Conservation (phyloP, 495 filamentous ascomycete species). For the Zalerion maritima region DNA sequence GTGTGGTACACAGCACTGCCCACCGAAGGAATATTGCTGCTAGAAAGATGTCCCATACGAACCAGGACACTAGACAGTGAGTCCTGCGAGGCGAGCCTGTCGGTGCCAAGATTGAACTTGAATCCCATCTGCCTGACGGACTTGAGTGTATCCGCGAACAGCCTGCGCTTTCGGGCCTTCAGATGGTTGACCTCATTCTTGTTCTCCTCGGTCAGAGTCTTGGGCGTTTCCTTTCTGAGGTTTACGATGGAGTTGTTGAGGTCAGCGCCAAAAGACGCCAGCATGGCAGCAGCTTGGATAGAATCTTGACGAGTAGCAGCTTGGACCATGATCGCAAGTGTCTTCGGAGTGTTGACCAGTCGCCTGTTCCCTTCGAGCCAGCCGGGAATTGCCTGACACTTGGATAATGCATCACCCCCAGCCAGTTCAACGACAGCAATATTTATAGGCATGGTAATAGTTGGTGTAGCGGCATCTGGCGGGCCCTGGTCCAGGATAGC, state of each 20-base stretch:
- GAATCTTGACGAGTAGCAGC: constrained; percentile 34
- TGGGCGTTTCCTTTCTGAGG: constrained; percentile 68
- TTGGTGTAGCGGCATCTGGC: constrained; percentile 28
- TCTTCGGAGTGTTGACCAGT: constrained; percentile 52
- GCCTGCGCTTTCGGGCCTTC: constrained; percentile 77
- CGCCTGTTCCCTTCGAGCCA: constrained; percentile 52
- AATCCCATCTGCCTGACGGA: constrained; percentile 77
- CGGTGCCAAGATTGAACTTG: constrained; percentile 56
- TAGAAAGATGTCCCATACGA: no score
- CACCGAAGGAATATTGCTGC: no score
- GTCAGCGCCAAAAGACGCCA: constrained; percentile 51
- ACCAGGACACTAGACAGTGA: constrained; percentile 53
- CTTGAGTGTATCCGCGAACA: constrained; percentile 77
- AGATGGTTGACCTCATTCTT: constrained; percentile 69
- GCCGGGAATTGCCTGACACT: constrained; percentile 24
- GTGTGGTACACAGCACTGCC: constrained; percentile 54
- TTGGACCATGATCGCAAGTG: constrained; percentile 47
- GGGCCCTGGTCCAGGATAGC: constrained; percentile 49
- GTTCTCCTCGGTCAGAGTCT: constrained; percentile 63
- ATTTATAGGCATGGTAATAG: constrained; percentile 10
- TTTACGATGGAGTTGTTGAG: constrained; percentile 52
- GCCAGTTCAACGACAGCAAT: constrained; percentile 21
- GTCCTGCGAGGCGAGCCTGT: constrained; percentile 54
- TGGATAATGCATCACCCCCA: constrained; percentile 38
- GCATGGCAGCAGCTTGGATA: constrained; percentile 33